A percentile compares a stretch with the other conserved stretches of the same genome.
Conservation (phyloP, 176 grass and related monocot genomes). For the Melocanna baccifera region DNA sequence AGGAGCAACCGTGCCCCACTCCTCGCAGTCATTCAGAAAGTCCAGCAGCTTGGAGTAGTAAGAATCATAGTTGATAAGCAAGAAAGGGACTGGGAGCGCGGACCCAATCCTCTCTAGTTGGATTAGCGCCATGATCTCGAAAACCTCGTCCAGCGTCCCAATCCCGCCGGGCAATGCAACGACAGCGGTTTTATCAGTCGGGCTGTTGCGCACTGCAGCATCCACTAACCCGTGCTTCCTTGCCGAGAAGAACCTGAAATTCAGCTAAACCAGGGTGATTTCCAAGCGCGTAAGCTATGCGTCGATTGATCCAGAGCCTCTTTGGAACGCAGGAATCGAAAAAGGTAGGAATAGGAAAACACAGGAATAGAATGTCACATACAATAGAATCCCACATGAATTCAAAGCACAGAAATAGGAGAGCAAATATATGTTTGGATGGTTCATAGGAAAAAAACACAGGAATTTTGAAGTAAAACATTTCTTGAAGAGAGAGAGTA, state of each 20-base stretch:
- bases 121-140: constrained; percentile 72
- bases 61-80: constrained; percentile 82
- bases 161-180: constrained; percentile 70
- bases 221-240: constrained; percentile 89
- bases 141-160: constrained; percentile 76
- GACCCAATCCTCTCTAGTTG: constrained; percentile 85
- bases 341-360: no score
- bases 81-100: constrained; percentile 45
- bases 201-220: constrained; percentile 58
- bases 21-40: constrained; percentile 65
- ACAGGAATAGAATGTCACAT: no score
- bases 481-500: no score
- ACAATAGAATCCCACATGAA: no score
- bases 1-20: constrained; percentile 59
- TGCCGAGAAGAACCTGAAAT: constrained; percentile 84
- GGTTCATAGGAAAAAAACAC: no score
- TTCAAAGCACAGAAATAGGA: no score
- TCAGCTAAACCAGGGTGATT: background rate
- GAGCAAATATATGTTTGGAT: no score
- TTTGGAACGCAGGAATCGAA: no score
- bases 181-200: constrained; percentile 43
- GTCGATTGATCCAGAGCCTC: background rate
- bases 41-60: constrained; percentile 79
- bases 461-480: no score
- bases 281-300: background rate